These are phyloP conservation scores for Alternaria dauci DNA, from an alignment of 2,329 filamentous ascomycete genomes.

Conservation along the genomic window DNA sequence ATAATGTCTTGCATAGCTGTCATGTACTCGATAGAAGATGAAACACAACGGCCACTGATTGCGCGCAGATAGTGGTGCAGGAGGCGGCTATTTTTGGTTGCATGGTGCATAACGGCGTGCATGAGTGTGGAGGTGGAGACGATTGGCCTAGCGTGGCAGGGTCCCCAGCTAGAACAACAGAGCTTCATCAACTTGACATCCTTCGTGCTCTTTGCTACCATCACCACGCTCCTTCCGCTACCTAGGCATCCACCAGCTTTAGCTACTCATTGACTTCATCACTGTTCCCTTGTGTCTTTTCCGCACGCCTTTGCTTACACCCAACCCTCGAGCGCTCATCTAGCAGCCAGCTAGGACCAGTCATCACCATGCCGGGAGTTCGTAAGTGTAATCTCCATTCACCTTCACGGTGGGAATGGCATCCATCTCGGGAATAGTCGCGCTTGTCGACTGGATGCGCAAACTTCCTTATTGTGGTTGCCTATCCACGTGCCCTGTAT, in stretches of 20 bases:
- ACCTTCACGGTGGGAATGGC: conserved; percentile 5
- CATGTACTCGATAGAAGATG: conserved; percentile 11
- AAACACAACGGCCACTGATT: conserved; percentile 25
- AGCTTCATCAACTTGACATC: conserved; percentile 23
- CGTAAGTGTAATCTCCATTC: conserved; percentile 43
- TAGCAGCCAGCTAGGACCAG: neutral
- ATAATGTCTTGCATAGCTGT: neutral
- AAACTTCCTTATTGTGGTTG: neutral
- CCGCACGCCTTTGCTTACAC: neutral
- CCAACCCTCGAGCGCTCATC: neutral
- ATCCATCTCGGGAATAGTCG: neutral
- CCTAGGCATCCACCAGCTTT: conserved; percentile 3
- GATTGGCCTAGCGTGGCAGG: conserved; percentile 25
- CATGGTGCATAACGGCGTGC: conserved; percentile 24
- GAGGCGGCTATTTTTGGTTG: conserved; percentile 30
- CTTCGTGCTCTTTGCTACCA: conserved; percentile 16
- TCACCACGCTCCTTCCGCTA: conserved; percentile 9
- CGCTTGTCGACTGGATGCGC: neutral
- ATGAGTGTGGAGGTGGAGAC: conserved; percentile 24
- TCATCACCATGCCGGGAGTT: conserved; percentile 50
- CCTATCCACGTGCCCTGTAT: neutral
- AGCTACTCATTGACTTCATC: conserved; percentile 6
- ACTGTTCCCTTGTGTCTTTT: neutral
- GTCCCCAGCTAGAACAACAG: conserved; percentile 17
- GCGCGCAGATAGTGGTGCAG: conserved; percentile 17